Evolutionary conservation across 2,329 filamentous ascomycete species (phyloP), one percentile per base, ranked within the genome.

Genomic region (Neofusicoccum ribis): DNA sequence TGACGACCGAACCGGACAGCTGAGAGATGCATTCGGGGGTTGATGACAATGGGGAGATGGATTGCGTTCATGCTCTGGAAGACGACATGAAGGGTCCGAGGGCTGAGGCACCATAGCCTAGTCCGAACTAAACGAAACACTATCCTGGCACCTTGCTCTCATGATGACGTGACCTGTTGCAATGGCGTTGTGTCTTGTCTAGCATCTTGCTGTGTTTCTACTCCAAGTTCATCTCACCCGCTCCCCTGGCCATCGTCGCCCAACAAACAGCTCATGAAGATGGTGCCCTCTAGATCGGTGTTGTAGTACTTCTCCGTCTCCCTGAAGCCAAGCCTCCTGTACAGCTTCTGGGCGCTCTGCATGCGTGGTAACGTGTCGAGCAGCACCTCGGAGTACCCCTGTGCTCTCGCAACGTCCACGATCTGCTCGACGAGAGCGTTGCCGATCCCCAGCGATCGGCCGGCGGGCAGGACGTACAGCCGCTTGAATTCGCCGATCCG

Each of bases 331-430:
- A 80, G 71, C 4, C 71, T 72, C 56, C 71, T 71, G 74, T 88
- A 88, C 68, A 87, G 68, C 37, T 69, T 72, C 66, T 79, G 78
- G 20, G 86, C 85, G 11, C 77, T 75, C 12, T 67, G 72, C 86
- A 88, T 88, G 6, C 71, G 76, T 8, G 79, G 73, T 65, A 88
- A 70, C 15, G 85, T 88, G 75, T 88, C 86, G 14, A 88, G 77
- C 64, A 82, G 76, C 70, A 88, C 81, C 65, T 82, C 81, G 9
- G 69, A 67, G 70, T 88, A 88, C 0, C 82, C 83, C 49, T 84
- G 64, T 5, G 76, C 70, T 65, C 70, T 77, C 23, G 85, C 86
- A 39, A 76, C 73, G 5, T 72, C 71, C 5, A 88, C 70, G 3
- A 82, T 78, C 0, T 71, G 73, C 51, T 79, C 72, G 4, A 85